These are phyloP conservation scores for Mortierella sp. DNA, from an alignment of 371 early-diverging fungal genomes.

Conservation along the genomic window DNA sequence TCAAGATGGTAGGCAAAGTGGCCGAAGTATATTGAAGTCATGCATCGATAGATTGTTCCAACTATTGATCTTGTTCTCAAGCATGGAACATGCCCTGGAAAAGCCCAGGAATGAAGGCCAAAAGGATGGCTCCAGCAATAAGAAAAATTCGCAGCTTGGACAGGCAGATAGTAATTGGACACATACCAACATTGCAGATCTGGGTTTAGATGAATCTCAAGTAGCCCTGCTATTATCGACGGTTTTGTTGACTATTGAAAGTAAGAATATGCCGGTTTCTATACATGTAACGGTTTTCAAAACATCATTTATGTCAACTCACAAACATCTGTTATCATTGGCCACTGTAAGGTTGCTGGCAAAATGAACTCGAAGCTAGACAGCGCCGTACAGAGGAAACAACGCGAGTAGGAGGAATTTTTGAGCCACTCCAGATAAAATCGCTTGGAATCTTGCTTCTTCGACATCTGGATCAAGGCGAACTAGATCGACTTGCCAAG, in stretches of 20 bases:
- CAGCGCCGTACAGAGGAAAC: not conserved
- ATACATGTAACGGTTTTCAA: not conserved
- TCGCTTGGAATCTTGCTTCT: constrained; percentile 33
- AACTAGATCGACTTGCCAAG: constrained; percentile 42
- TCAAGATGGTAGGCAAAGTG: not conserved
- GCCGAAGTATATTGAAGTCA: not conserved
- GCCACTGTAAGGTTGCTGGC: constrained; percentile 39
- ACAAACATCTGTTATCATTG: not conserved
- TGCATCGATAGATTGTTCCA: constrained; percentile 30
- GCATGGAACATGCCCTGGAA: constrained; percentile 16
- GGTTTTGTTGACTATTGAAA: constrained; percentile 24
- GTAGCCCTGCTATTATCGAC: constrained; percentile 18
- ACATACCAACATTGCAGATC: constrained; percentile 8
- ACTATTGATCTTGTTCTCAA: constrained; percentile 22
- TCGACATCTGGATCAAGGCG: constrained; percentile 50
- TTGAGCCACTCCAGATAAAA: constrained; percentile 37
- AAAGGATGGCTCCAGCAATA: not conserved
- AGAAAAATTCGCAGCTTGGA: not conserved
- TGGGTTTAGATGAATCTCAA: constrained; percentile 23
- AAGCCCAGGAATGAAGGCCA: not conserved
- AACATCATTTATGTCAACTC: not conserved
- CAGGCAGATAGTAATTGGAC: constrained; percentile 1
- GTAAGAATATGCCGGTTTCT: too few relatives aligned
- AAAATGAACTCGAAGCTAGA: constrained; percentile 7
- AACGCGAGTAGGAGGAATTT: not conserved